phyloP scores from a whole-genome alignment of 352 stramenopile genomes.

The Globisporangium abappressorium region DNA sequence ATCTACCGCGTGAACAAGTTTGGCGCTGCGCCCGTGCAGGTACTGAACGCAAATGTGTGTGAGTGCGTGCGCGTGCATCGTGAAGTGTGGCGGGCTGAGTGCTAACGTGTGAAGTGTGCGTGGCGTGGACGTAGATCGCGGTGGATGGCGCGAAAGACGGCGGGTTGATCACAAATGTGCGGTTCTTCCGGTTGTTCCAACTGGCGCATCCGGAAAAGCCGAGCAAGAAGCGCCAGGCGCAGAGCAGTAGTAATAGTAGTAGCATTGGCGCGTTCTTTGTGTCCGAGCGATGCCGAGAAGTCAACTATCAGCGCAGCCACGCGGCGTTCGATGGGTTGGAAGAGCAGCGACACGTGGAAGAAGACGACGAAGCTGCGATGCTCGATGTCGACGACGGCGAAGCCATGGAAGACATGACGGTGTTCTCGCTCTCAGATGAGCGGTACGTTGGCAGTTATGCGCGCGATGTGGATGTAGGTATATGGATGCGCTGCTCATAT shows the following conservation, averaged over 20 bases:
- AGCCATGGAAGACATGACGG: slow-evolving; percentile 44
- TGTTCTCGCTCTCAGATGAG: slow-evolving; percentile 54
- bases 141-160: slow-evolving; percentile 42
- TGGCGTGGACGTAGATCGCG: slow-evolving; percentile 29
- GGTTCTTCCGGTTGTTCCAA: slow-evolving; percentile 63
- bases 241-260: background rate
- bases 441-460: slow-evolving; percentile 19
- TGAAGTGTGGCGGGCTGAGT: background rate
- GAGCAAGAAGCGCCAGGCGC: background rate
- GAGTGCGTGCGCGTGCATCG: background rate
- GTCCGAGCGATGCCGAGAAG: slow-evolving; percentile 38
- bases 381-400: slow-evolving; percentile 26
- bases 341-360: slow-evolving; percentile 27
- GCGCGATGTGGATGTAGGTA: background rate
- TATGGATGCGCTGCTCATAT: background rate
- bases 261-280: slow-evolving; percentile 46
- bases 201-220: slow-evolving; percentile 7
- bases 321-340: slow-evolving; percentile 17
- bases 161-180: slow-evolving; percentile 40
- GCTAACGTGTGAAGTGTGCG: background rate
- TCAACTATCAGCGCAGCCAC: slow-evolving; percentile 23
- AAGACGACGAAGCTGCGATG: slow-evolving; percentile 40
- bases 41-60: slow-evolving; percentile 12
- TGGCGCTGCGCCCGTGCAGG: slow-evolving; percentile 44
- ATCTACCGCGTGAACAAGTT: slow-evolving; percentile 65